A percentile compares a stretch with the other conserved stretches of the same genome.
Evolutionary conservation across 345 rosid genomes (phyloP).

Genomic region (Laguncularia racemosa): DNA sequence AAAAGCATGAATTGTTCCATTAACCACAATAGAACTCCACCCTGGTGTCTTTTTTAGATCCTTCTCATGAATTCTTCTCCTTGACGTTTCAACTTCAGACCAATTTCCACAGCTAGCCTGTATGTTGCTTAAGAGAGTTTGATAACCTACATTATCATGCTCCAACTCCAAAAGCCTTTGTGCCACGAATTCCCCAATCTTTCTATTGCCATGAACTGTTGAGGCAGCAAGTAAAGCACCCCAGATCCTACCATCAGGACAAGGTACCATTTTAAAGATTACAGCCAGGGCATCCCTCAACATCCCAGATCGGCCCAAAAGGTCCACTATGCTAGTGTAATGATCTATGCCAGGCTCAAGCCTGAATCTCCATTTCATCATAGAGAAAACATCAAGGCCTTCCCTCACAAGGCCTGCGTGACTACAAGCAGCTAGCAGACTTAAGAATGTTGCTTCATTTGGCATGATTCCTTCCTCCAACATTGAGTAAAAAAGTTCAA

Average conservation of each 20-base stretch:
- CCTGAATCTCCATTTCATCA: constrained; percentile 20
- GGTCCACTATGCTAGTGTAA: constrained; percentile 36
- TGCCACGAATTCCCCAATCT: constrained; percentile 24
- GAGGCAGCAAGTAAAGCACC: constrained; percentile 30
- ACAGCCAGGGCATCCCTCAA: constrained; percentile 27
- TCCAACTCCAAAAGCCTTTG: constrained; percentile 22
- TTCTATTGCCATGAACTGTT: constrained; percentile 17
- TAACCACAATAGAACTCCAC: constrained; percentile 21
- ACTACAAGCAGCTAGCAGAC: constrained; percentile 30
- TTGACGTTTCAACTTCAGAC: constrained; percentile 20
- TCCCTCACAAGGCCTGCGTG: constrained; percentile 26
- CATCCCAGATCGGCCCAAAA: constrained; percentile 35
- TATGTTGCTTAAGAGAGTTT: constrained; percentile 25
- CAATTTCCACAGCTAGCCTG: constrained; percentile 21
- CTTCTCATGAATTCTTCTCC: constrained; percentile 21
- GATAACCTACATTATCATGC: constrained; percentile 19
- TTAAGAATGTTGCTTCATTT: constrained; percentile 21
- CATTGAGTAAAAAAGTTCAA: constrained; percentile 21
- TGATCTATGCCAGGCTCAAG: constrained; percentile 31
- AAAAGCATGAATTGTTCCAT: constrained; percentile 4
- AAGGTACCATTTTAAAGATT: constrained; percentile 13
- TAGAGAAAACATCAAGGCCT: constrained; percentile 18
- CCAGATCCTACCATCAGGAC: constrained; percentile 37
- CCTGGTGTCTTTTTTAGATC: constrained; percentile 25
- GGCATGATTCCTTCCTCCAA: constrained; percentile 18